Percentiles rank a stretch among this genome's conserved stretches.
These are phyloP conservation scores for Pestalotiopsis sp. DNA, from an alignment of 2,329 filamentous ascomycete species.

Conservation along the genomic window DNA sequence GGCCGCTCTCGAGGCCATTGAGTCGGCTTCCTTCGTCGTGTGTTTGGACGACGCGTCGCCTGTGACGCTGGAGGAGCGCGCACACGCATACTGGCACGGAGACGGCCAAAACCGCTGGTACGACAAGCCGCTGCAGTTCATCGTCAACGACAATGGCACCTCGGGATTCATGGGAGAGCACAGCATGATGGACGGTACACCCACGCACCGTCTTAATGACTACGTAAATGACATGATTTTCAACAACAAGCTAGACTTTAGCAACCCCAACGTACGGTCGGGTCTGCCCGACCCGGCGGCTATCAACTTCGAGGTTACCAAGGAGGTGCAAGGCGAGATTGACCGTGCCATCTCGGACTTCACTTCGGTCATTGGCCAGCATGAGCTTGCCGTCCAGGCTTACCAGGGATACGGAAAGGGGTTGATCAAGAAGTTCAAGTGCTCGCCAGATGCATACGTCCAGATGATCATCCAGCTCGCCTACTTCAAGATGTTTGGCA, in stretches of 20 bases:
- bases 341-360: conserved; percentile 79
- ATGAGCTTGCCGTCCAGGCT: conserved; percentile 90
- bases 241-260: conserved; percentile 90
- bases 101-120: conserved; percentile 96
- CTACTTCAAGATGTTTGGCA: conserved; percentile 98
- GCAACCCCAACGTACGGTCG: conserved; percentile 74
- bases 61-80: conserved; percentile 92
- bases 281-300: conserved; percentile 78
- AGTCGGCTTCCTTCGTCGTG: conserved; percentile 86
- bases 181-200: conserved; percentile 99
- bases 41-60: conserved; percentile 91
- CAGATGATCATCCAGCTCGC: conserved; percentile 99
- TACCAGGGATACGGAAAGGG: conserved; percentile 98
- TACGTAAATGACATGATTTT: conserved; percentile 90
- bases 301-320: conserved; percentile 76
- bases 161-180: conserved; percentile 98
- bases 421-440: conserved; percentile 99
- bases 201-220: conserved; percentile 95
- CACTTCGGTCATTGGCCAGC: conserved; percentile 74
- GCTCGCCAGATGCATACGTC: conserved; percentile 94
- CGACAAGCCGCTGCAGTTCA: conserved; percentile 97
- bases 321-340: conserved; percentile 75
- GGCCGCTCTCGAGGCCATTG: conserved; percentile 74
- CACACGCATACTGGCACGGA: conserved; percentile 97
- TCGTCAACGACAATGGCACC: conserved; percentile 96